Evolutionary conservation across 2,329 filamentous ascomycete genomes (phyloP).

Genomic region (Escovopsis weberi): DNA sequence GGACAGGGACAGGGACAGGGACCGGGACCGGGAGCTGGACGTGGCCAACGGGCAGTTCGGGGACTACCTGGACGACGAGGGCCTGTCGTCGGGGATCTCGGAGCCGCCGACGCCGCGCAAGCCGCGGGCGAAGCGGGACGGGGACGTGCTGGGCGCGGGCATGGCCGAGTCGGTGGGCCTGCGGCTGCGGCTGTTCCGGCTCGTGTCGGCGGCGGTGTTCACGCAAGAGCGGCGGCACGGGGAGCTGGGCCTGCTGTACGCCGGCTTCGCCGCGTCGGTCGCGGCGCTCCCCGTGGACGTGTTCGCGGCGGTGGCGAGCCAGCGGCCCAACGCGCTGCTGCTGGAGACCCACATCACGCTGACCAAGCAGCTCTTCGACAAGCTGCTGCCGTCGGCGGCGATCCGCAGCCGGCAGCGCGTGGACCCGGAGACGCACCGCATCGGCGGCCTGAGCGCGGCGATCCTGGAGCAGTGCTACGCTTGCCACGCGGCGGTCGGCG

Average conservation of each 20-base stretch:
- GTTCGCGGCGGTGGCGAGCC: conserved; percentile 39
- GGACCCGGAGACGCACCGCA: conserved; percentile 20
- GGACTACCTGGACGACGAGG: conserved; percentile 46
- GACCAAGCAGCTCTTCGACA: conserved; percentile 28
- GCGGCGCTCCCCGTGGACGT: conserved; percentile 41
- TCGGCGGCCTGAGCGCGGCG: conserved; percentile 25
- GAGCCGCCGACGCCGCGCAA: conserved; percentile 32
- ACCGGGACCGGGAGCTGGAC: conserved; percentile 27
- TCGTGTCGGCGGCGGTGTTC: conserved; percentile 33
- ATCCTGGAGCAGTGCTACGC: conserved; percentile 48
- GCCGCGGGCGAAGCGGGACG: conserved; percentile 11
- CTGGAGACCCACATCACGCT: conserved; percentile 28
- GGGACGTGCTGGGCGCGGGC: conserved; percentile 12
- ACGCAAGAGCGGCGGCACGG: conserved; percentile 28
- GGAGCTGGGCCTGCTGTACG: conserved; percentile 40
- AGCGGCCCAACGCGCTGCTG: conserved; percentile 20
- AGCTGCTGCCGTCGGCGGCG: conserved; percentile 26
- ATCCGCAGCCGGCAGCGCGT: conserved; percentile 27
- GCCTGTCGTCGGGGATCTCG: conserved; percentile 30
- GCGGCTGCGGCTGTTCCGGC: conserved; percentile 46
- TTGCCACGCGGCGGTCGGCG: conserved; percentile 47
- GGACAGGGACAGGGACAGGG: no score
- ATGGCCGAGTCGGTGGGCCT: conserved; percentile 42
- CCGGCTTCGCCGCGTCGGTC: conserved; percentile 40
- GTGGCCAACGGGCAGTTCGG: conserved; percentile 45